Evolutionary conservation across 257 asterid species (phyloP).

Genomic region (Nicotiana attenuata): DNA sequence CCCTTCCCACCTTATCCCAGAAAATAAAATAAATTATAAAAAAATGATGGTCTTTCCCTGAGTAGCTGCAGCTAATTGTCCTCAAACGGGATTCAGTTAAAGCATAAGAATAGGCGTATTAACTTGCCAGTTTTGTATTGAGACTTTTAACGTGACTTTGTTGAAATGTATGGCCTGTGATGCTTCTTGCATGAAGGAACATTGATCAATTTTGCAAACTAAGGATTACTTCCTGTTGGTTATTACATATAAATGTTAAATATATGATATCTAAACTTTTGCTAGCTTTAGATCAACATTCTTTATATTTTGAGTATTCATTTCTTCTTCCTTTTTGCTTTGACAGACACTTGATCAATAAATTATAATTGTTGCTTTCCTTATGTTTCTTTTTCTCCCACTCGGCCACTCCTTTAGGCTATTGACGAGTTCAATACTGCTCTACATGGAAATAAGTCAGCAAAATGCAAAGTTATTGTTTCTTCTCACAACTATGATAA

Average conservation of each 20-base stretch:
- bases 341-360: neutral
- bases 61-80: neutral
- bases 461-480: constrained; percentile 73
- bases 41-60: neutral
- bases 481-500: constrained; percentile 84
- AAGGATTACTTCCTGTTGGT: neutral
- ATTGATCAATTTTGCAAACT: neutral
- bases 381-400: neutral
- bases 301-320: neutral
- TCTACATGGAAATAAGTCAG: constrained; percentile 50
- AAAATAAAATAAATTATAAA: neutral
- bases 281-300: neutral
- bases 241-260: neutral
- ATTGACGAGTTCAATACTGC: constrained; percentile 59
- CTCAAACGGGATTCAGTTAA: neutral
- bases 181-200: neutral
- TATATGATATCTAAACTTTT: neutral
- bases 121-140: neutral
- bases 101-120: neutral
- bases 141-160: neutral
- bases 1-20: neutral
- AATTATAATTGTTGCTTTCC: neutral
- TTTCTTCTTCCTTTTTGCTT: constrained; percentile 4
- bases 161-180: neutral
- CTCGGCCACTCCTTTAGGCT: constrained; percentile 64